phyloP scores from a whole-genome alignment of 371 early-diverging fungal genomes.

The Syncephalastrum contaminatum region DNA sequence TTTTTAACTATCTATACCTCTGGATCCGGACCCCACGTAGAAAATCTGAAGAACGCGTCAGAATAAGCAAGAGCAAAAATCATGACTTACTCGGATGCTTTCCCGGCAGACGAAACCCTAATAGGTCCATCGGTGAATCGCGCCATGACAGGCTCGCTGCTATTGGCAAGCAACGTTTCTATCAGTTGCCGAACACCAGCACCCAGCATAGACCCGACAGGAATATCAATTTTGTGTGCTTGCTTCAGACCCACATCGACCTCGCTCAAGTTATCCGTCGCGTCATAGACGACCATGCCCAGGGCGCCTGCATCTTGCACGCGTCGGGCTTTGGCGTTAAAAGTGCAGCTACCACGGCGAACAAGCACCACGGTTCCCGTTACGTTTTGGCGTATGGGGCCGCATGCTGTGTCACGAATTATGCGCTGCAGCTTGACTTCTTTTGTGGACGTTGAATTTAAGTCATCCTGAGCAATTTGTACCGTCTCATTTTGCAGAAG shows the following conservation, averaged over 20 bases:
- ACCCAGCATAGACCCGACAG: constrained; percentile 12
- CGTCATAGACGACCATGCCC: constrained; percentile 10
- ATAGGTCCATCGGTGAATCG: constrained; percentile 6
- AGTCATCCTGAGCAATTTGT: too few relatives aligned
- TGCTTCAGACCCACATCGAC: constrained; percentile 10
- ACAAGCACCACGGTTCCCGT: constrained; percentile 14
- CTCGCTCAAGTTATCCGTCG: not conserved
- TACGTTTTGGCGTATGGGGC: constrained; percentile 16
- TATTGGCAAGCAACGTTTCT: not conserved
- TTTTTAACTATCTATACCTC: constrained; percentile 5
- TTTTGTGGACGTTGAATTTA: too few relatives aligned
- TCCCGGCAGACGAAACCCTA: constrained; percentile 4
- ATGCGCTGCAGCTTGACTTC: too few relatives aligned
- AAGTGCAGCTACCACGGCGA: constrained; percentile 12
- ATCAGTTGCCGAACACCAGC: not conserved
- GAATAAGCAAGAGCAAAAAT: not conserved
- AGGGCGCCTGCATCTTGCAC: constrained; percentile 17
- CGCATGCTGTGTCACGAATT: constrained; percentile 5
- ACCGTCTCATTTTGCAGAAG: too few relatives aligned
- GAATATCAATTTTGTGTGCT: constrained; percentile 11
- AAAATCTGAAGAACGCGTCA: constrained; percentile 12
- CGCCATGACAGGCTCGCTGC: not conserved
- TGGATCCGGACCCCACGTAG: constrained; percentile 22
- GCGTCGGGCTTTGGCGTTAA: constrained; percentile 18
- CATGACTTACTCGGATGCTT: constrained; percentile 12